Base-by-base conservation (phyloP, 495 filamentous ascomycete species). In the Penicillium maclennaniae region DNA sequence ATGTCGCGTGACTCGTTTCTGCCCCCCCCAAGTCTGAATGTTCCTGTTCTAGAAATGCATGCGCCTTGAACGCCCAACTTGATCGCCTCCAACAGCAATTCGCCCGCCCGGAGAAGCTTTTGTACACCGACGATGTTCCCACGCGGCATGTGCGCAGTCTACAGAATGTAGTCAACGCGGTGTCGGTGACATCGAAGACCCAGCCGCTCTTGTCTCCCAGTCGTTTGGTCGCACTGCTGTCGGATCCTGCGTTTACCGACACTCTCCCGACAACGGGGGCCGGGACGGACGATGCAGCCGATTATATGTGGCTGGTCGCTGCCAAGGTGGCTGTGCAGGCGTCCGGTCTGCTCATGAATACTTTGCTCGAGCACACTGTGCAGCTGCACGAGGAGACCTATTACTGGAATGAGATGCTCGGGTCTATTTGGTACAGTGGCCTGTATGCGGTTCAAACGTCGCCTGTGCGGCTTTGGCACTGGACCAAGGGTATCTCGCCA, bases 381-480 rank as follows among this genome's bases (percentile, higher is more conserved):
- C 82, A 83, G 0, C 60, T 98, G 8, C 84, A 81, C 48, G 84
- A 93, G 39, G 89, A 97, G 61, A 86, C 95, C 36, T 87, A 83
- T 71, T 97, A 97, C 63, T 98, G 93, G 93, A 87, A 95, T 53
- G 83, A 91, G 49, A 78, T 96, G 1, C 69, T 93, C 39, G 79
- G 81, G 1, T 92, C 88, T 12, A 80, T 85, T 36, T 75, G 81
- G 49, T 84, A 83, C 56, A 88, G 84, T 47, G 83, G 81, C 19
- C 55, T 95, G 1, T 96, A 96, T 65, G 83, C 86, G 0, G 67
- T 93, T 7, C 93, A 98, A 63, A 95, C 85, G 3, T 87, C 84
- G 1, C 93, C 93, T 0, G 58, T 81, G 8, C 78, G 86, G 25
- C 60, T 93, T 20, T 91, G 84, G 80, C 65, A 69, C 6, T 89